Conservation (phyloP, 306 rosid genomes). For the Cajanus cajan region DNA sequence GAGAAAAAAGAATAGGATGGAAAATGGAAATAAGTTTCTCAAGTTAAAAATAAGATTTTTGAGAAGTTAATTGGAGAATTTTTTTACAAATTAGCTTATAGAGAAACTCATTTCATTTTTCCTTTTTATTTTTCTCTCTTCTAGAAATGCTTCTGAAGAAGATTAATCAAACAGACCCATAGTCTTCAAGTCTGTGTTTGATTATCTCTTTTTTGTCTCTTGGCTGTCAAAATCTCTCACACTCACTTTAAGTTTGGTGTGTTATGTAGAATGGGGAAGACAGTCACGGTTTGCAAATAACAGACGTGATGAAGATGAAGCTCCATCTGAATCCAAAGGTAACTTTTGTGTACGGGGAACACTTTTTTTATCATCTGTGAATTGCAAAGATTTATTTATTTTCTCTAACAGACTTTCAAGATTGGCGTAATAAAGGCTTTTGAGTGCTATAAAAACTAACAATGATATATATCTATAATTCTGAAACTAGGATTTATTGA, state of each 20-base stretch:
- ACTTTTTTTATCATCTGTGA: constrained; percentile 12
- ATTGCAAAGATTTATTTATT: constrained; percentile 17
- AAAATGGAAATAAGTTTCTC: too few species aligned
- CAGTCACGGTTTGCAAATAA: constrained; percentile 28
- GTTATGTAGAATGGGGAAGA: constrained; percentile 39
- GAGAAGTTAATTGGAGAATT: too few species aligned
- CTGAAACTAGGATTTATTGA: neutral
- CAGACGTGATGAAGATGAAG: constrained; percentile 27
- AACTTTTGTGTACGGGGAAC: neutral
- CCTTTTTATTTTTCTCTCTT: too few species aligned
- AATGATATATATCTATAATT: neutral
- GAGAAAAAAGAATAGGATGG: too few species aligned
- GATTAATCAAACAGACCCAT: too few species aligned
- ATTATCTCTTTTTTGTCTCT: neutral
- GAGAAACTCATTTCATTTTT: too few species aligned
- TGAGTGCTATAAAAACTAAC: neutral
- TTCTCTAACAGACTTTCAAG: neutral
- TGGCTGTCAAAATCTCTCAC: constrained; percentile 13
- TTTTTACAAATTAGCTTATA: too few species aligned
- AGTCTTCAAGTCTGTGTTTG: too few species aligned
- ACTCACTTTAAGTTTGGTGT: constrained; percentile 34
- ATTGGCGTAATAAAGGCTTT: neutral
- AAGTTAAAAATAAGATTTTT: too few species aligned
- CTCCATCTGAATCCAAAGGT: constrained; percentile 38
- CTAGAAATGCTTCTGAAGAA: too few species aligned